Base-by-base conservation (phyloP, 306 rosid genomes). In the Cicer arietinum region DNA sequence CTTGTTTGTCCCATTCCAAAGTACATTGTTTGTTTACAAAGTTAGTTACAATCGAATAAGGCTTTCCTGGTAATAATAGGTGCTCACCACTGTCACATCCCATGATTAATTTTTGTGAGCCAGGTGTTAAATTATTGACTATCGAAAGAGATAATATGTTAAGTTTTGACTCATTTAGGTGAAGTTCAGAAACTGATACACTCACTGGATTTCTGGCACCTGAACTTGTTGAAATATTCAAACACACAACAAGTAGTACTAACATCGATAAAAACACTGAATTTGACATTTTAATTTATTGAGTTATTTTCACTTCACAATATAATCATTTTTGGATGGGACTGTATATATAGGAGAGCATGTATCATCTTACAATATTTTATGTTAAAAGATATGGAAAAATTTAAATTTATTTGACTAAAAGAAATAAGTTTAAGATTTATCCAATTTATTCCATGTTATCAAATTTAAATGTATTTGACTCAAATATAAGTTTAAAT, bases 241-340 rank as follows among this genome's bases (percentile, higher is more conserved):
- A 52, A 51, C 65, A 62, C 42, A 73, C 46, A 13, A 60, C 57
- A 1, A 50, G 4, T 12, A 69, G 10, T 17, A 62, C 8, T 1
- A 60, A 10, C 7, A 63, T 35, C 13, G 16, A 63, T 14, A 8
- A 53, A 8, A 40, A 7, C 5, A 51, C 1, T 47, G 22, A 9
- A 16, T 2, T 64, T 5, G 37, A 73, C 77, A 73, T 73, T 58
- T 73, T 73, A 22, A 6, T 62, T 37, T 10, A 17, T 10, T 22
- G n/a, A n/a, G n/a, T n/a, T 22, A 22, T 65, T 65, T 17, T 43
- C 10, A 16, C 40, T 8, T 40, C 30, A 41, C 13, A 10, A 4
- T 7, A 9, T 20, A 5, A 14, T 3, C 22, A 20, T 10, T 4
- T 5, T 11, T 46, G 30, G 30, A 22, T 22, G 30, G 30, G 30